phyloP scores from a whole-genome alignment of 139 green algal species.

The Haematococcus lacustris region DNA sequence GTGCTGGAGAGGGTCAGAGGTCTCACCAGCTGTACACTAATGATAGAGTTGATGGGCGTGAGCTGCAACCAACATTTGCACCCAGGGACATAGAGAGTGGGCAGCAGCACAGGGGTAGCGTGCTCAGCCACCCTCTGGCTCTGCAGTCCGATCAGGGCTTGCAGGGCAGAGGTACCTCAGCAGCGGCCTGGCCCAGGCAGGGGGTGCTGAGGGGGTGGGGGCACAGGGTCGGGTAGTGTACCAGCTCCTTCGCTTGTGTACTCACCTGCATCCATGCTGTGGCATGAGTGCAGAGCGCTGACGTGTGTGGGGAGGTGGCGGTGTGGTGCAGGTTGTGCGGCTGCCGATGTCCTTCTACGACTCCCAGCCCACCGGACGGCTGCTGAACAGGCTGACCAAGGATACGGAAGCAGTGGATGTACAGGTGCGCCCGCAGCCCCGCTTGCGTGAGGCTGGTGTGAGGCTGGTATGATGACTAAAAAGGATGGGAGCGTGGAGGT shows the following conservation, averaged over 20 bases:
- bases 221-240: not conserved
- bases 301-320: constrained; percentile 17
- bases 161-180: too few relatives aligned
- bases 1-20: too few relatives aligned
- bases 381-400: constrained; percentile 82
- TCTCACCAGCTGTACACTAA: too few relatives aligned
- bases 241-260: not conserved
- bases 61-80: too few relatives aligned
- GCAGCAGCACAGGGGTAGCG: too few relatives aligned
- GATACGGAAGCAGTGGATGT: constrained; percentile 75
- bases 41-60: too few relatives aligned
- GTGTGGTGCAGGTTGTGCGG: constrained; percentile 38
- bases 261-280: not conserved
- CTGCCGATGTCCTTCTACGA: constrained; percentile 87
- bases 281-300: not conserved
- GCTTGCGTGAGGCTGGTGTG: not conserved
- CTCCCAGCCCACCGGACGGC: constrained; percentile 68
- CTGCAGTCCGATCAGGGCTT: too few relatives aligned
- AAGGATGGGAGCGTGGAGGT: not conserved
- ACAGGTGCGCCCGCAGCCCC: constrained; percentile 12
- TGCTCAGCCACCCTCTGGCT: too few relatives aligned
- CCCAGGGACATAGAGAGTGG: too few relatives aligned
- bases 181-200: too few relatives aligned
- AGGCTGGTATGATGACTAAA: not conserved
- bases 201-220: too few relatives aligned